Evolutionary conservation across 1,139 yeast species (phyloP), one percentile per base, ranked within the genome.

Genomic region (Candida pseudocylindracea): DNA sequence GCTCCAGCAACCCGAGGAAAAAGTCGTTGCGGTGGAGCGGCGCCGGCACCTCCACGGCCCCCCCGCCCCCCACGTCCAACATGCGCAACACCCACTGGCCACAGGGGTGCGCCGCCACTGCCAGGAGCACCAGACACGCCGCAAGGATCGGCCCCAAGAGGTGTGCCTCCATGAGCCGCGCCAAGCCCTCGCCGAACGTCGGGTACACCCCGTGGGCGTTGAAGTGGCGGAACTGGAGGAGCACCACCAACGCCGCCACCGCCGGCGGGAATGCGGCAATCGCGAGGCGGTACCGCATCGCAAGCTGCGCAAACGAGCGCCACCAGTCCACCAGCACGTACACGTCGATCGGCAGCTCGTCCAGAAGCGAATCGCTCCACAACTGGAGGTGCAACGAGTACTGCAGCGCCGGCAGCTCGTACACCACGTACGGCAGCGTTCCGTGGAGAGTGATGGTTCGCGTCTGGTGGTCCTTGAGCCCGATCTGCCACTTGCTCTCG

Each of bases 391-490:
- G 56, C 31, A 65, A 15, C 20, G 20, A 15, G 20, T 15, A 6
- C 20, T 15, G 20, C 20, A 15, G 20, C 20, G 20, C 20, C 6
- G 20, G 20, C 8, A 44, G 41, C 29, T 48, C 49, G 38, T 63
- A 63, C 3, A 92, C 88, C 8, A 78, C 65, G 45, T 60, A 83
- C 1, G 94, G 94, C 0, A 92, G 73, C 26, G 72, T 61, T n/a
- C 80, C 79, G 45, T 79, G 91, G 45, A 72, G 56, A 11, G 61
- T 55, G 31, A 68, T 45, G 41, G 55, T 50, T 29, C 61, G 41
- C 6, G 46, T 30, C 13, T 38, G 35, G 31, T 49, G 42, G 8
- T 54, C 45, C 5, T 53, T 49, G 2, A 67, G 42, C 34, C 70
- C 58, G 7, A 72, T 49, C 42, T 71, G 75, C 79, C 88, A 80